Conservation (phyloP, 1,284 basidiomycete genomes). For the Marasmius sp. region DNA sequence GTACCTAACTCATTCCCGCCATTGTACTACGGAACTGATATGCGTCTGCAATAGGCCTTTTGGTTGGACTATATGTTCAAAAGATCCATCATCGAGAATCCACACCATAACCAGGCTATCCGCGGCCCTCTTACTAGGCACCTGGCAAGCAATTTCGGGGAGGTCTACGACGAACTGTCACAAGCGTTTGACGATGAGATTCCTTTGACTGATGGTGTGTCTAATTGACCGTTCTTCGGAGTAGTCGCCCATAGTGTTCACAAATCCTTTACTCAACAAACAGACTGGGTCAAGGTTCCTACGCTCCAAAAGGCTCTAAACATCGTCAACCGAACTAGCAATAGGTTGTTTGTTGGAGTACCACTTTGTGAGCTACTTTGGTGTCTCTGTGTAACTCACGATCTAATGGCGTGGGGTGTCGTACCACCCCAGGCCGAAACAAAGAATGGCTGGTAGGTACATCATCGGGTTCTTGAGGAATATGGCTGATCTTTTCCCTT, state of each 20-base stretch:
- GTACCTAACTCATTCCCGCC: conserved; percentile 13
- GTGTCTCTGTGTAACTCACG: no score
- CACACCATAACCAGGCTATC: not conserved
- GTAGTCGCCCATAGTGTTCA: no score
- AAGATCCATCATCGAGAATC: not conserved
- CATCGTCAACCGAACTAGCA: conserved; percentile 32
- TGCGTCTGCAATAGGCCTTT: not conserved
- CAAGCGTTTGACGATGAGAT: not conserved
- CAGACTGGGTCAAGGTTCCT: conserved; percentile 30
- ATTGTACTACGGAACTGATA: not conserved
- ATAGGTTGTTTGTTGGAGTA: conserved; percentile 39
- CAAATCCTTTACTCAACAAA: no score
- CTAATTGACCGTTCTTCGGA: not conserved
- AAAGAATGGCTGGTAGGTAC: not conserved
- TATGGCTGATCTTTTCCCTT: not conserved
- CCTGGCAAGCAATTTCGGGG: not conserved
- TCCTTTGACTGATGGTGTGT: conserved; percentile 4
- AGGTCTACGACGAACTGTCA: not conserved
- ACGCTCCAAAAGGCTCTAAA: conserved; percentile 16
- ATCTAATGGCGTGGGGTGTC: not conserved
- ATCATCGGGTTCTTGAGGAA: no score
- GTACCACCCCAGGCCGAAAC: not conserved
- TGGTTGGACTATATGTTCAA: not conserved
- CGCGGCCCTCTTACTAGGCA: not conserved
- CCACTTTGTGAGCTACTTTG: conserved; percentile 40